A percentile compares a stretch with the other conserved stretches of the same genome.
These are phyloP conservation scores for Cercospora beticola DNA, from an alignment of 2,329 filamentous ascomycete species.

Conservation along the genomic window DNA sequence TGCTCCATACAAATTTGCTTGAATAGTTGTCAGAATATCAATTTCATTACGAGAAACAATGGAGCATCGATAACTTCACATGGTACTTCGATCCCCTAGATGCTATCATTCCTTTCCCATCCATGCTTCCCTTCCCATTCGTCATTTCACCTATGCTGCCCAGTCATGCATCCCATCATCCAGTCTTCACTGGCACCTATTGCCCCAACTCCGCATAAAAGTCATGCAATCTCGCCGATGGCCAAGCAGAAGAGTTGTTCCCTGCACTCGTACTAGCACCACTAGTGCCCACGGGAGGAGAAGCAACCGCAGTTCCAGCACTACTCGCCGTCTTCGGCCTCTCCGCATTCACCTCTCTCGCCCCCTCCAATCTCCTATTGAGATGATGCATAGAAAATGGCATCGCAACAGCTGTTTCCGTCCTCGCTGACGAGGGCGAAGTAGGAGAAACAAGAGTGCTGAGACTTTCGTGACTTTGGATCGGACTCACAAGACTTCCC, in stretches of 20 bases:
- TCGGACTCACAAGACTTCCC: neutral
- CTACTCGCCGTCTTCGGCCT: neutral
- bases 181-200: neutral
- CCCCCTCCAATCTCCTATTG: neutral
- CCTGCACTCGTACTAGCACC: neutral
- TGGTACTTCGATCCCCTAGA: neutral
- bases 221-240: conserved; percentile 8
- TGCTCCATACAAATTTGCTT: too few relatives aligned
- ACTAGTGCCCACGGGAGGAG: neutral
- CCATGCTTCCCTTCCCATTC: too few relatives aligned
- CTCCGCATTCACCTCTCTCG: neutral
- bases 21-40: too few relatives aligned
- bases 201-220: conserved; percentile 22
- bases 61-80: too few relatives aligned
- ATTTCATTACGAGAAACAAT: too few relatives aligned
- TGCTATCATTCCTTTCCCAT: too few relatives aligned
- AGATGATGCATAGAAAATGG: neutral
- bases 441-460: neutral
- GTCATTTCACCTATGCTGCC: too few relatives aligned
- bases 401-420: neutral
- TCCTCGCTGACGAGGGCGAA: neutral
- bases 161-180: neutral
- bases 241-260: neutral
- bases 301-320: neutral
- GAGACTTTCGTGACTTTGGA: neutral